phyloP scores from a whole-genome alignment of 345 rosid species.

The Zanthoxylum bungeanum region DNA sequence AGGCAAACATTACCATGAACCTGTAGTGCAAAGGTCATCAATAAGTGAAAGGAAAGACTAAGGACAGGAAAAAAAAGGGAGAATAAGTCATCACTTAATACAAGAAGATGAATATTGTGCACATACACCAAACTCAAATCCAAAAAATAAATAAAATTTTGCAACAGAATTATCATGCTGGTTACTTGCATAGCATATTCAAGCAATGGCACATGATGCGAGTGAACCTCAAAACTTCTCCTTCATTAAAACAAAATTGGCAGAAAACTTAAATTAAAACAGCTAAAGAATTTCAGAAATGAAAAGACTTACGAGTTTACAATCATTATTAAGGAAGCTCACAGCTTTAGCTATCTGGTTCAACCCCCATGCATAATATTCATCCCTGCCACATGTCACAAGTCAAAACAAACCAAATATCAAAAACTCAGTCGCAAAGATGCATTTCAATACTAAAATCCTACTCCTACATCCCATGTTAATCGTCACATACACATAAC shows the following conservation, averaged over 20 bases:
- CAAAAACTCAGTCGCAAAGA: neutral
- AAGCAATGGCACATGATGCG: neutral
- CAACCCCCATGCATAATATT: slow-evolving; percentile 92
- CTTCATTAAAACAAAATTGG: neutral
- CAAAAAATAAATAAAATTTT: neutral
- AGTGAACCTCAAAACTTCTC: neutral
- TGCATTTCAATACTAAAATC: neutral
- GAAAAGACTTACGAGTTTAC: slow-evolving; percentile 79
- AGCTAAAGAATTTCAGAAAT: neutral
- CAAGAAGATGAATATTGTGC: neutral
- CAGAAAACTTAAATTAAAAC: neutral
- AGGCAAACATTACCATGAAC: slow-evolving; percentile 96
- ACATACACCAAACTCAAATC: neutral
- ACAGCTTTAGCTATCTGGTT: slow-evolving; percentile 94
- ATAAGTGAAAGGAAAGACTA: slow-evolving; percentile 5
- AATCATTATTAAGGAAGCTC: slow-evolving; percentile 97
- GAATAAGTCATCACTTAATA: neutral
- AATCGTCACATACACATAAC: neutral
- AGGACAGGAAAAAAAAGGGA: neutral
- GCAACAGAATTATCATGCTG: neutral
- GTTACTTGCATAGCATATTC: neutral
- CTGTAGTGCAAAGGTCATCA: slow-evolving; percentile 37
- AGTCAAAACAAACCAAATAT: neutral
- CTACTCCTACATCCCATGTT: neutral
- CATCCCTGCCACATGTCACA: slow-evolving; percentile 60